Percentiles rank a stretch among this genome's conserved stretches.
phyloP scores from a whole-genome alignment of 2,329 filamentous ascomycete genomes.

The Westerdykella aurantiaca region DNA sequence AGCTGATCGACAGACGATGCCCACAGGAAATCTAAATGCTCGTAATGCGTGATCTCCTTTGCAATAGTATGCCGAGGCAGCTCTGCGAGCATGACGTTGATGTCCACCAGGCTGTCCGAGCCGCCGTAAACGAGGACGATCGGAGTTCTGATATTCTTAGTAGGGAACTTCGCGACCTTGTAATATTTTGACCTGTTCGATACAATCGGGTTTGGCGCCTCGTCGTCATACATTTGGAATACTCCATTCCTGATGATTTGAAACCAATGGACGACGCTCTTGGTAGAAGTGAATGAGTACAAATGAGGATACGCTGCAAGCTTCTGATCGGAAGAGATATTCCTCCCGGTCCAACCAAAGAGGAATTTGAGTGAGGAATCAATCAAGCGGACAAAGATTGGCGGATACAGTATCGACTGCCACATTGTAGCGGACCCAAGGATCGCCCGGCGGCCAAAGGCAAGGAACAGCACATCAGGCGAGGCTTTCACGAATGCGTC shows the following conservation, averaged over 20 bases:
- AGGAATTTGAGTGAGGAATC: slow-evolving; percentile 75
- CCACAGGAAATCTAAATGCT: slow-evolving; percentile 97
- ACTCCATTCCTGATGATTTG: slow-evolving; percentile 95
- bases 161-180: slow-evolving; percentile 94
- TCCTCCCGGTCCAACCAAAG: slow-evolving; percentile 82
- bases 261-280: slow-evolving; percentile 98
- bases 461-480: slow-evolving; percentile 82
- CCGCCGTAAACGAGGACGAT: slow-evolving; percentile 92
- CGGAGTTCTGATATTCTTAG: slow-evolving; percentile 92
- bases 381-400: slow-evolving; percentile 83
- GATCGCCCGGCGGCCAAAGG: slow-evolving; percentile 88
- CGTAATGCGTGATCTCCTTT: slow-evolving; percentile 84
- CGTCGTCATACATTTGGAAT: slow-evolving; percentile 98
- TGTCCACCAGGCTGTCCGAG: slow-evolving; percentile 89
- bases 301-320: slow-evolving; percentile 92
- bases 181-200: slow-evolving; percentile 75
- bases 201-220: slow-evolving; percentile 71
- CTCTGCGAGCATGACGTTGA: slow-evolving; percentile 84
- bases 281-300: slow-evolving; percentile 94
- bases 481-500: slow-evolving; percentile 91
- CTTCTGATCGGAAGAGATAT: slow-evolving; percentile 83
- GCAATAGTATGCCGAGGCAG: slow-evolving; percentile 79
- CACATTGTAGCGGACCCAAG: slow-evolving; percentile 93
- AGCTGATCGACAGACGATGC: slow-evolving; percentile 74
- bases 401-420: slow-evolving; percentile 92